A percentile compares a stretch with the other conserved stretches of the same genome.
Evolutionary conservation across 148 eudicot genomes (phyloP).

Genomic region (Rhododendron mucronatum): DNA sequence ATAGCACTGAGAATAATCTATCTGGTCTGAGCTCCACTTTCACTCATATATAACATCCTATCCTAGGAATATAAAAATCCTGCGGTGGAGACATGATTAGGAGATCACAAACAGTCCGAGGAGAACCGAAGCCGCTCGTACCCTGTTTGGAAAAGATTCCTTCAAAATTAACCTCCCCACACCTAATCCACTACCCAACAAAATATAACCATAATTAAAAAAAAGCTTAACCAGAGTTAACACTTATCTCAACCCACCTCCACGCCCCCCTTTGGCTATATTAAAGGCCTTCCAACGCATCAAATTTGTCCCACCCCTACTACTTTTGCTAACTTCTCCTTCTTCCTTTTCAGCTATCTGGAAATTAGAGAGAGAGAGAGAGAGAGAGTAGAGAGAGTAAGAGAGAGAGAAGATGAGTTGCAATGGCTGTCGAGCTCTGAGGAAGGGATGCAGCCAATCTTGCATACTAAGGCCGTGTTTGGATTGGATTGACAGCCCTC

Average conservation of each 20-base stretch:
- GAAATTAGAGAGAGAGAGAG: not conserved
- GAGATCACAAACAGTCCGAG: not conserved
- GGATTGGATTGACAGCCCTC: slow-evolving; percentile 49
- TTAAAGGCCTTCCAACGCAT: not conserved
- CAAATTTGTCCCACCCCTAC: not conserved
- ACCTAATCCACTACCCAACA: not conserved
- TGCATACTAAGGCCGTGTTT: slow-evolving; percentile 54
- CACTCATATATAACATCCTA: no score
- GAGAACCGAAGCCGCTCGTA: slow-evolving; percentile 42
- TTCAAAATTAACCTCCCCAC: not conserved
- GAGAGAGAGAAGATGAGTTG: slow-evolving; percentile 43
- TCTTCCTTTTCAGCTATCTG: not conserved
- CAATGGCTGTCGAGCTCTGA: slow-evolving; percentile 65
- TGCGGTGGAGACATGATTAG: not conserved
- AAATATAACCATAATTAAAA: no score
- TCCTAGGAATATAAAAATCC: not conserved
- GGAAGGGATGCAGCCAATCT: slow-evolving; percentile 69
- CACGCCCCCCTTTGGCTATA: not conserved
- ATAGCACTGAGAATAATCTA: no score
- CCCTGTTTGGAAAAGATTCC: slow-evolving; percentile 28
- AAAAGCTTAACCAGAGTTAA: not conserved
- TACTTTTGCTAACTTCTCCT: not conserved
- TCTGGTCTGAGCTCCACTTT: no score
- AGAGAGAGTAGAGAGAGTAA: not conserved
- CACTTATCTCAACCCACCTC: slow-evolving; percentile 12